Conservation (phyloP, 1,284 basidiomycete genomes). For the Farysia itapuensis region DNA sequence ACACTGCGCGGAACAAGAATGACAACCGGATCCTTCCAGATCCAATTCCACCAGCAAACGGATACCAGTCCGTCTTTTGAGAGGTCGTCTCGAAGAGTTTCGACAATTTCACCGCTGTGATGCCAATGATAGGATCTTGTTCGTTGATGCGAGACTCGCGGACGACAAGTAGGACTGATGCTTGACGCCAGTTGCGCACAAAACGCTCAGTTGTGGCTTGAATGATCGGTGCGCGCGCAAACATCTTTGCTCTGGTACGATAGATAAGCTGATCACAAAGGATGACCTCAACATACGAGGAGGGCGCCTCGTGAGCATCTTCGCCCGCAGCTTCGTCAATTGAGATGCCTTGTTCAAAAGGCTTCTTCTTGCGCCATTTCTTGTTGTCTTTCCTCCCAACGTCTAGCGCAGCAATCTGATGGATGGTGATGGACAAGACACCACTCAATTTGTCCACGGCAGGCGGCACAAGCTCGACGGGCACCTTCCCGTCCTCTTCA, state of each 20-base stretch:
- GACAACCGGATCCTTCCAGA: slow-evolving; percentile 12
- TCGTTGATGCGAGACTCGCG: slow-evolving; percentile 48
- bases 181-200: slow-evolving; percentile 61
- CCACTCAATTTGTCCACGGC: slow-evolving; percentile 4
- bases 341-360: slow-evolving; percentile 19
- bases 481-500: slow-evolving; percentile 1
- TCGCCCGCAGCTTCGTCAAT: slow-evolving; percentile 5
- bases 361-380: neutral
- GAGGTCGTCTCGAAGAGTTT: slow-evolving; percentile 6
- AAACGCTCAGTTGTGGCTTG: slow-evolving; percentile 62
- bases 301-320: slow-evolving; percentile 34
- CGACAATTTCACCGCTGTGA: slow-evolving; percentile 12
- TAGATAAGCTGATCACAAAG: slow-evolving; percentile 62
- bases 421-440: slow-evolving; percentile 16
- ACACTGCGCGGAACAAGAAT: slow-evolving; percentile 13
- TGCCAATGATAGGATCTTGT: slow-evolving; percentile 16
- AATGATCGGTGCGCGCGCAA: slow-evolving; percentile 61
- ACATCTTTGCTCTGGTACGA: slow-evolving; percentile 60
- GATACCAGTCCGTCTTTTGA: slow-evolving; percentile 18
- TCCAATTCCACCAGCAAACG: slow-evolving; percentile 17
- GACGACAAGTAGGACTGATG: slow-evolving; percentile 60
- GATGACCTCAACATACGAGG: slow-evolving; percentile 60
- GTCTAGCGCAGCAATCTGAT: slow-evolving; percentile 51
- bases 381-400: slow-evolving; percentile 37
- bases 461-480: slow-evolving; percentile 9